Evolutionary conservation across 2,329 filamentous ascomycete species (phyloP).

Genomic region (Trichoderma sp.): DNA sequence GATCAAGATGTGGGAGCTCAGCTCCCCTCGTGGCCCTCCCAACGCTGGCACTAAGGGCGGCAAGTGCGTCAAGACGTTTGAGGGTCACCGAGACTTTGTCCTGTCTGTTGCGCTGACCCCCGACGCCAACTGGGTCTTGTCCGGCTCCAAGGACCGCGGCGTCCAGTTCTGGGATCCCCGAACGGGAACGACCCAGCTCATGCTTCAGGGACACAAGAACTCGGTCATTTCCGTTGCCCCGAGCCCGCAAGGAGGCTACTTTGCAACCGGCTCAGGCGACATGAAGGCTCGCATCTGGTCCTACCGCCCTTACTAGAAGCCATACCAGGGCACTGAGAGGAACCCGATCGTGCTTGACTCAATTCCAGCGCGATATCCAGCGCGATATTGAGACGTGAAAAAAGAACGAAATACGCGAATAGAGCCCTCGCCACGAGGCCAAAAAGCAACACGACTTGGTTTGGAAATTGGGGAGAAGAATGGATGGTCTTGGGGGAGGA

Average conservation of each 20-base stretch:
- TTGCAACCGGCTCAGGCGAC: constrained; percentile 95
- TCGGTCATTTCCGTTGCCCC: constrained; percentile 97
- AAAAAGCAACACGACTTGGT: background rate
- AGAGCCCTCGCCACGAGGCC: background rate
- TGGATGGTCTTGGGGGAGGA: background rate
- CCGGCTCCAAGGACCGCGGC: constrained; percentile 92
- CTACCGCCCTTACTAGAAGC: constrained; percentile 54
- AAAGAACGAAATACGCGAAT: background rate
- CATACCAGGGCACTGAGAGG: background rate
- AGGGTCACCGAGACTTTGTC: constrained; percentile 97
- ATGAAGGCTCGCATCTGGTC: constrained; percentile 98
- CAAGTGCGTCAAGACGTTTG: constrained; percentile 94
- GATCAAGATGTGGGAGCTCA: constrained; percentile 98
- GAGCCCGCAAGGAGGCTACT: constrained; percentile 81
- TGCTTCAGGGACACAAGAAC: constrained; percentile 99
- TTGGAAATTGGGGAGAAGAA: background rate
- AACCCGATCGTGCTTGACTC: background rate
- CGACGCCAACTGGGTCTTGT: constrained; percentile 93
- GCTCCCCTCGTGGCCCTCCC: constrained; percentile 64
- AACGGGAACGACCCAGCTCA: constrained; percentile 90
- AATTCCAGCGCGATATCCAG: background rate
- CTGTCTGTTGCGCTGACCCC: constrained; percentile 93
- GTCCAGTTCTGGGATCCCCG: constrained; percentile 98
- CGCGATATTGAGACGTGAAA: background rate
- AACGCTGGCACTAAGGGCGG: constrained; percentile 74